Conservation (phyloP, 108 stramenopile species). For the Seminavis robusta region DNA sequence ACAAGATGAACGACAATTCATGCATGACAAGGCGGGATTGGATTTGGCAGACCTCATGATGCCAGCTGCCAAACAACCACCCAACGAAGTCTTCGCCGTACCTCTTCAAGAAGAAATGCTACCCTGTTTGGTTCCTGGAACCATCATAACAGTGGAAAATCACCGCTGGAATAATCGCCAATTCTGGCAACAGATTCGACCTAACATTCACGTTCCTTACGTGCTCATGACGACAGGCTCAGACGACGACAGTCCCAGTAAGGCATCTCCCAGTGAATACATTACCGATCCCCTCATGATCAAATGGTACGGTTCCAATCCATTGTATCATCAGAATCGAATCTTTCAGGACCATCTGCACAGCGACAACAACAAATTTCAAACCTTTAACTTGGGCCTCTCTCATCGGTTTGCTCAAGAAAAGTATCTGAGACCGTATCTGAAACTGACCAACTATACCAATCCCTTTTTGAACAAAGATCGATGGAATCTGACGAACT, state of each 20-base stretch:
- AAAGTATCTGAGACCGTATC: conserved; percentile 1
- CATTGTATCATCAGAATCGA: no score
- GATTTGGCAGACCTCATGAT: no score
- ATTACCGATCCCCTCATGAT: neutral
- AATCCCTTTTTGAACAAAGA: conserved; percentile 15
- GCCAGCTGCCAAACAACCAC: no score
- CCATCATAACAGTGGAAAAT: conserved; percentile 9
- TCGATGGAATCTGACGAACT: no score
- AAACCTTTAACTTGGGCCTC: conserved; percentile 6
- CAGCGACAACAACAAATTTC: no score
- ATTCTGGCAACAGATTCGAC: conserved; percentile 6
- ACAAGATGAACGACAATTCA: no score
- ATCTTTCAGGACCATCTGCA: no score
- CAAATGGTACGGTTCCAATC: conserved; percentile 13
- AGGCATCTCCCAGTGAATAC: neutral
- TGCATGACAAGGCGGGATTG: no score
- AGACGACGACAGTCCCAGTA: neutral
- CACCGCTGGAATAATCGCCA: neutral
- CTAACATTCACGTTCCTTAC: conserved; percentile 5
- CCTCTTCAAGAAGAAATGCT: no score
- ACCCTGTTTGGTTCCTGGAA: conserved; percentile 12
- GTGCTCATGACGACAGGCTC: conserved; percentile 1
- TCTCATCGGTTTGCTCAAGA: neutral
- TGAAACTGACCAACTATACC: conserved; percentile 6
- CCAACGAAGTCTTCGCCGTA: no score